Percentiles rank a stretch among this genome's conserved stretches.
These are phyloP conservation scores for Austroboletus eburneus DNA, from an alignment of 768 basidiomycete species.

Conservation along the genomic window DNA sequence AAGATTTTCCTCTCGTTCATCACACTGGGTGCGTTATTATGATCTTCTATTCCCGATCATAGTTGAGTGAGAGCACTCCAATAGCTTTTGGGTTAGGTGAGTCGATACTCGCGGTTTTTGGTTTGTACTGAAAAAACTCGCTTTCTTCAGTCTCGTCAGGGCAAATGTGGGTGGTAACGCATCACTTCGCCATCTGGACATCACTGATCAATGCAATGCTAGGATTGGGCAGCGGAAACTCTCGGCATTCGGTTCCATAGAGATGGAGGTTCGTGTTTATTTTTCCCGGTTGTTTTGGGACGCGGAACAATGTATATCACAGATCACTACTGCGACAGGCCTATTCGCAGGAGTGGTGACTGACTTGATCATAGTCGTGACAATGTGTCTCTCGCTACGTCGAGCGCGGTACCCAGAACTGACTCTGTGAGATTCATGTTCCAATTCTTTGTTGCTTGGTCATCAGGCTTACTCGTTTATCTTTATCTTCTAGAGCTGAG, in stretches of 20 bases:
- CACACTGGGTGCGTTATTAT: constrained; percentile 18
- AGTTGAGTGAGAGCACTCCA: constrained; percentile 10
- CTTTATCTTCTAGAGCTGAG: constrained; percentile 9
- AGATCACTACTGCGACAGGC: constrained; percentile 16
- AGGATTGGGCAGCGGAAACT: constrained; percentile 22
- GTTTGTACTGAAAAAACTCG: neutral
- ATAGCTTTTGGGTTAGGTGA: constrained; percentile 28
- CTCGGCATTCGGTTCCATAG: constrained; percentile 14
- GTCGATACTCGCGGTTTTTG: neutral
- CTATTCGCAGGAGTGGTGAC: constrained; percentile 6
- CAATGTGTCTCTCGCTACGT: constrained; percentile 20
- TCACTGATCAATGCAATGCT: constrained; percentile 6
- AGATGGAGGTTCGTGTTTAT: constrained; percentile 19
- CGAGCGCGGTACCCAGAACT: constrained; percentile 14
- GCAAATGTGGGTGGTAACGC: constrained; percentile 23
- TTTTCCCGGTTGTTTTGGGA: neutral
- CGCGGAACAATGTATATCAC: too few relatives aligned
- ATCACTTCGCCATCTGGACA: neutral
- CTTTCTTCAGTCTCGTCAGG: constrained; percentile 13
- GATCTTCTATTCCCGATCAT: neutral
- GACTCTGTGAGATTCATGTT: constrained; percentile 10
- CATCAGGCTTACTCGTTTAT: too few relatives aligned
- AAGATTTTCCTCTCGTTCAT: constrained; percentile 19
- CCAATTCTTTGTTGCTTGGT: neutral
- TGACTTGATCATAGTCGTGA: constrained; percentile 12